Conservation (phyloP, 1,284 basidiomycete species). For the Puccinia novopanici region DNA sequence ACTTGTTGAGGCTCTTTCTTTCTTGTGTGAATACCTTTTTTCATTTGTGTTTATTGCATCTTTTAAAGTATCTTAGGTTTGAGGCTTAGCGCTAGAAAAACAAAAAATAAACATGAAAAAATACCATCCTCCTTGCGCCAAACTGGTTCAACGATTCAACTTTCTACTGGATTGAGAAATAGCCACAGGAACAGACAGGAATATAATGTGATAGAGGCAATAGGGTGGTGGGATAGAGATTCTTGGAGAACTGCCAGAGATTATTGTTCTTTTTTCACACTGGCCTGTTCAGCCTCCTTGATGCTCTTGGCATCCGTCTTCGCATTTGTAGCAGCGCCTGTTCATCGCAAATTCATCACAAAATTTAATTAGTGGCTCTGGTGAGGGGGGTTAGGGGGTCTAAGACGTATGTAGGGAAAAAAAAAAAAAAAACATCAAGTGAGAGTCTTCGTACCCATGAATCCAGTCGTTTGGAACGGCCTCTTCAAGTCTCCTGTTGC, state of each 20-base stretch:
- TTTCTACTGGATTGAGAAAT: not conserved
- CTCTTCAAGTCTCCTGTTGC: constrained; percentile 47
- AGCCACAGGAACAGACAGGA: no score
- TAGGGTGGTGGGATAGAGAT: not conserved
- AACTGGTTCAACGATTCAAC: not conserved
- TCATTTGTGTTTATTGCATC: no score
- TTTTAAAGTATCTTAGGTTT: no score
- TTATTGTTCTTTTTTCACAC: constrained; percentile 45
- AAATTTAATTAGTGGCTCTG: not conserved
- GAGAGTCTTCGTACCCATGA: constrained; percentile 36
- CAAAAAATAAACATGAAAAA: no score
- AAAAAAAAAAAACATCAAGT: not conserved
- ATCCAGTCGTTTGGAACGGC: constrained; percentile 46
- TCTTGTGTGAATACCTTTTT: no score
- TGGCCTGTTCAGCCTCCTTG: constrained; percentile 50
- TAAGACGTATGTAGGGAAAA: no score
- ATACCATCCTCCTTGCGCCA: no score
- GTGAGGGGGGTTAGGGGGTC: not conserved
- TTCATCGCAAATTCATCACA: not conserved
- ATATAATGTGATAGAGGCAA: not conserved
- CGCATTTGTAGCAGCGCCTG: constrained; percentile 43
- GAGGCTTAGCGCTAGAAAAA: no score
- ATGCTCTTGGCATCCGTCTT: constrained; percentile 50
- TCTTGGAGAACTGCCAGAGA: not conserved
- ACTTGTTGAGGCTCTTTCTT: no score